A percentile compares a stretch with the other conserved stretches of the same genome.
These are phyloP conservation scores for Orychophragmus violaceus DNA, from an alignment of 345 rosid species.

Conservation along the genomic window DNA sequence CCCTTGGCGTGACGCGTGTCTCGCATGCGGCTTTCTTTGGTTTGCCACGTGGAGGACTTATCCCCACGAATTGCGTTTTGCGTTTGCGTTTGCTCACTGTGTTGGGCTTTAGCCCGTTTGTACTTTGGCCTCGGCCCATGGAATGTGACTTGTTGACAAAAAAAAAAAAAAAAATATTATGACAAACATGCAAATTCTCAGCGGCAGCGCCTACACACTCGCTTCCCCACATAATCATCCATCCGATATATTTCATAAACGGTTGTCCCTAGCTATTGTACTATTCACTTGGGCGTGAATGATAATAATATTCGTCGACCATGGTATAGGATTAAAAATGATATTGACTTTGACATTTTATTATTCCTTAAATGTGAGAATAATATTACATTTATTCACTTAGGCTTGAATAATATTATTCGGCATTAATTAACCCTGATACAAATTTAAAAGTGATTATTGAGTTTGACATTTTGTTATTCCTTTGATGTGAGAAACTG, in stretches of 20 bases:
- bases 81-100: no score
- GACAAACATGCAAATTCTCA: background rate
- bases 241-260: no score
- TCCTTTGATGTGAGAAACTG: background rate
- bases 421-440: background rate
- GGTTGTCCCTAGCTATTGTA: background rate
- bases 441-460: background rate
- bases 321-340: background rate
- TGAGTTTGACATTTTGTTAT: background rate
- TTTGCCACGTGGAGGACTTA: no score
- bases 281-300: background rate
- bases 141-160: no score
- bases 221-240: background rate
- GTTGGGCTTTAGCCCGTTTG: no score
- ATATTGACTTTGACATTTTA: slow-evolving; percentile 3
- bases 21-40: no score
- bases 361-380: background rate
- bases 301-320: background rate
- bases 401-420: background rate
- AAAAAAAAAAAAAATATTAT: no score
- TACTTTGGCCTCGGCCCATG: no score
- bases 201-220: background rate
- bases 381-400: background rate
- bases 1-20: no score
- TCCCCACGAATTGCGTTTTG: no score